Evolutionary conservation across 1,284 basidiomycete species (phyloP), one percentile per base, ranked within the genome.

Genomic region (Tremellales sp.): DNA sequence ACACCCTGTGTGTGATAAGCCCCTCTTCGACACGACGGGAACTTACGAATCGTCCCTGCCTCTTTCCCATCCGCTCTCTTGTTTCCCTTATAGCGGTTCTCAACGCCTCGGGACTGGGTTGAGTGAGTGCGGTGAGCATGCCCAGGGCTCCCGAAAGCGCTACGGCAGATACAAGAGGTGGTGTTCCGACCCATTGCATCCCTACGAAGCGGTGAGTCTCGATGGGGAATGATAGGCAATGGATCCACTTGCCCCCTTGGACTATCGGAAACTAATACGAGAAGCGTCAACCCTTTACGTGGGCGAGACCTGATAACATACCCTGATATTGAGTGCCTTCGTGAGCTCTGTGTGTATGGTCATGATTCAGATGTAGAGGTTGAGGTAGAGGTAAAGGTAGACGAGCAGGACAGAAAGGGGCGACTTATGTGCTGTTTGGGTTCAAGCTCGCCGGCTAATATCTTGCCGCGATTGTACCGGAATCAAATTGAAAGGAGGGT

Each of bases 101-200:
- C 27, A 94, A 78, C 1, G 86, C 86, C 2, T 86, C 85, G 0
- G 92, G 92, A 31, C 75, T 81, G 1, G 92, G 89, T 67, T 95
- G 89, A 1, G 91, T 65, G n/a, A 79, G 77, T 1, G 89, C 92
- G 2, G 92, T 95, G 45, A 95, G 74, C 51, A 95, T 80, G 73
- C 89, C 90, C 19, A 94, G 77, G 19, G 85, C 91, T 5, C 92
- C 92, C 0, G 87, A 89, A 49, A 90, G 82, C 16, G 86, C 88
- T 3, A 93, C 85, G 0, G 88, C 90, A 12, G 87, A 81, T 10
- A 51, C 57, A 14, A 55, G 42, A 16, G 45, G 33, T 42, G 54
- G 50, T 5, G 52, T 72, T 41, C 73, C 84, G 36, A 73, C 71
- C 85, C 86, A 89, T 80, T 89, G 87, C 86, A 89, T 89, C 24